Base-by-base conservation (phyloP, 768 basidiomycete species). In the Sarcodon aspratus region DNA sequence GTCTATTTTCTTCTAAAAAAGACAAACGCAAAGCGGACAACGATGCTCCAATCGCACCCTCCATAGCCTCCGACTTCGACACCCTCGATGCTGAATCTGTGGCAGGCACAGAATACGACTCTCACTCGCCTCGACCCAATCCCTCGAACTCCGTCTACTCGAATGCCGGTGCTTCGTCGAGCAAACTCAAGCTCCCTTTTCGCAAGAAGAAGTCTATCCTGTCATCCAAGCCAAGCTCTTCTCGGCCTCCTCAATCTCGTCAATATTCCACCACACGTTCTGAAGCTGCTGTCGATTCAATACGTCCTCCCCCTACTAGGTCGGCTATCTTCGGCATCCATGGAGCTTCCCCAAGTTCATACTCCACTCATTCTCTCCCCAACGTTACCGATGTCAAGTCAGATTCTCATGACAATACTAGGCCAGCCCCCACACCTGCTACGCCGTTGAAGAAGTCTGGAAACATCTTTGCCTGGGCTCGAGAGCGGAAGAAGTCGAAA, bases 311-410 rank as follows among this genome's bases (percentile, higher is more conserved):
- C 1, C 82, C 82, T 1, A 73, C 74, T 17, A 78, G 78, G 57
- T 79, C 78, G 1, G 73, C 79, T 38, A 71, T 85, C 48, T 85
- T 86, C 61, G 75, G 72, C 9, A 71, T 72, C 6, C 75, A 80
- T 54, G 73, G 64, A 21, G 80, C 76, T 57, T 72, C 72, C 21
- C 63, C 63, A 56, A 67, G 63, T 55, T 70, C 73, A 12, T 67
- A 72, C 50, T 83, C 83, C 13, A 80, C 80, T 31, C 76, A 74
- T 52, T 86, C 85, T 31, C 70, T 86, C 34, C 82, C 84, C 11
- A 62, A 60, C 12, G 61, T 69, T 45, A 46, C 66, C 59, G 57
- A 46, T 48, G 48, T 43, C 49, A 54, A 52, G 48, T 50, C 51
- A 43, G 55, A 51, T 33, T 47, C 46, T 21, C 60, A 47, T 36